Conservation (phyloP, 352 stramenopile species). For the Ophiocytium majus region DNA sequence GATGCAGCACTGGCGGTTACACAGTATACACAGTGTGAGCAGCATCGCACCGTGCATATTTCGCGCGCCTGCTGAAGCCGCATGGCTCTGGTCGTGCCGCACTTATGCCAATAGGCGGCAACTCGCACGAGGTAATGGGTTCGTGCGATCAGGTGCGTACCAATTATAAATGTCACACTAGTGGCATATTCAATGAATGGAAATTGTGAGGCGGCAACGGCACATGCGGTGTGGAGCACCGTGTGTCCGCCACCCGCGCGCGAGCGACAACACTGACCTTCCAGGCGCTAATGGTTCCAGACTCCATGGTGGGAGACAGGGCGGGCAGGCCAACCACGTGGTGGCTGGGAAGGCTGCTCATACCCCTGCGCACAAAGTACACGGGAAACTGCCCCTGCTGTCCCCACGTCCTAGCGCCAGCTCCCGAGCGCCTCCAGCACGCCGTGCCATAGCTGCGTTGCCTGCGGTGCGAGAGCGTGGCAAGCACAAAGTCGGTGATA, state of each 20-base stretch:
- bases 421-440: not conserved
- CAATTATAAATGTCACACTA: too few relatives aligned
- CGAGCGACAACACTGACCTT: constrained; percentile 60
- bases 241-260: not conserved
- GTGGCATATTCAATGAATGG: too few relatives aligned
- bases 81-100: not conserved
- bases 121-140: too few relatives aligned
- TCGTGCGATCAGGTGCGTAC: too few relatives aligned
- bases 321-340: constrained; percentile 83
- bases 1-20: too few relatives aligned
- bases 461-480: not conserved
- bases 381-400: not conserved
- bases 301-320: constrained; percentile 93
- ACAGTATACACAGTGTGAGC: too few relatives aligned
- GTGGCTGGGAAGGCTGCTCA: constrained; percentile 62
- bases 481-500: not conserved
- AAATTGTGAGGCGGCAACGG: not conserved
- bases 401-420: not conserved
- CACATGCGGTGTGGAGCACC: not conserved
- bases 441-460: not conserved
- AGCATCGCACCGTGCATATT: not conserved
- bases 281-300: constrained; percentile 86
- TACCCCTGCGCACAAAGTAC: not conserved
- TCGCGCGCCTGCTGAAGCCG: not conserved
- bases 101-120: too few relatives aligned